Base-by-base conservation (phyloP, 2,329 filamentous ascomycete species). In the Fusarium sarcochroum region DNA sequence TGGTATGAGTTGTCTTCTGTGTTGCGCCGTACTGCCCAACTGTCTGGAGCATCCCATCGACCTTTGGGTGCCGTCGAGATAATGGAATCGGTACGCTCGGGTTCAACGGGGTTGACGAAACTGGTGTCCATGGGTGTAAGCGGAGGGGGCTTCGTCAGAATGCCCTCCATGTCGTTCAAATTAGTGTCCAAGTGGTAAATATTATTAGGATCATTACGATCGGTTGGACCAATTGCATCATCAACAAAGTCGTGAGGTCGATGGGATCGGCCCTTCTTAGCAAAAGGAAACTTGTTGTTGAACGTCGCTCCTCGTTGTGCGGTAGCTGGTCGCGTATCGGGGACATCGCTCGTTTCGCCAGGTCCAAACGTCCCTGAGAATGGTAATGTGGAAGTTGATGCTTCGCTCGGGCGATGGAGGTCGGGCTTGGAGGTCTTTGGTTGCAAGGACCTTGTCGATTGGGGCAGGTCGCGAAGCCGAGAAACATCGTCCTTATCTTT, bases 1-100 rank as follows among this genome's bases (percentile, higher is more conserved):
- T 83, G 86, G 69, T 77, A 75, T n/a, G 85, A 82, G 65, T 86
- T 86, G 55, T 93, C 91, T 70, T 93, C 90, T 9, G 87, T 88
- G 44, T 85, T 85, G 63, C 89, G 90, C 71, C 92, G 93, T 25
- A 98, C 95, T 50, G 93, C 94, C 96, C 96, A 99, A 77, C 94
- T 98, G 78, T 98, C 95, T 2, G 96, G 95, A 5, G 94, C 94
- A 78, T 97, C 93, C 95, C 95, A 99, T 5, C 89, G 88, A 3
- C 90, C 89, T 56, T 83, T 83, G 4, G 81, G 80, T 3, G 75
- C 58, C 30, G 73, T 72, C 18, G 78, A 79, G 27, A 73, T 63
- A 23, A 77, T 63, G 18, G 77, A 77, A 38, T 79, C 77, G 25
- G 75, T 71, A 45, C 76, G 80, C 23, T 87, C 84, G 27, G 79